Evolutionary conservation across 495 filamentous ascomycete genomes (phyloP).

Genomic region (Acidiella bohemica): DNA sequence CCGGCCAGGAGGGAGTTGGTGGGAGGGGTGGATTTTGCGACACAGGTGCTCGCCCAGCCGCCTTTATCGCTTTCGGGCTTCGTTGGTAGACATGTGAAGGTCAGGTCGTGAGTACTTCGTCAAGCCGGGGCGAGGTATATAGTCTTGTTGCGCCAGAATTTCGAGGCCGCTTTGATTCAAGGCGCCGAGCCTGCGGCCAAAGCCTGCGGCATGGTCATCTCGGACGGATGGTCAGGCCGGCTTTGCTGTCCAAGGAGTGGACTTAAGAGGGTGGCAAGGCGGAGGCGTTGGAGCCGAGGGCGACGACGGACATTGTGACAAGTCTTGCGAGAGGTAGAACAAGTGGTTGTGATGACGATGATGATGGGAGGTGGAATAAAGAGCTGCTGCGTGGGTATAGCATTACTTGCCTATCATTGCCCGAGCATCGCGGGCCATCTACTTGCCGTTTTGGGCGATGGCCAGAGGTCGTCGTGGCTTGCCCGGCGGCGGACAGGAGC

Average conservation of each 20-base stretch:
- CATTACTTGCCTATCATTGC: too few relatives aligned
- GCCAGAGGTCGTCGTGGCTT: too few relatives aligned
- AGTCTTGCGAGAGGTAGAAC: too few relatives aligned
- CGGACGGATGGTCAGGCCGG: background rate
- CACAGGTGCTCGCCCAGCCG: constrained; percentile 8
- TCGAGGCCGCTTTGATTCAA: constrained; percentile 2
- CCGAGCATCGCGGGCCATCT: too few relatives aligned
- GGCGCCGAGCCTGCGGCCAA: constrained; percentile 4
- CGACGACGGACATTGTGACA: constrained; percentile 11
- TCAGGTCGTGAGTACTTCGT: constrained; percentile 6
- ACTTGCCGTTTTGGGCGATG: too few relatives aligned
- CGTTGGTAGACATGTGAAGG: background rate
- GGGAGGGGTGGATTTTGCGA: constrained; percentile 1
- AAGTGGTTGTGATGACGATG: too few relatives aligned
- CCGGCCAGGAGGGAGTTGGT: constrained; percentile 9
- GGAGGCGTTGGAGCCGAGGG: constrained; percentile 3
- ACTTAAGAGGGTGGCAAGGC: background rate
- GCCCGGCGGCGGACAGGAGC: too few relatives aligned
- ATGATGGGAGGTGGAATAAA: too few relatives aligned
- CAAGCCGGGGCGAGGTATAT: background rate
- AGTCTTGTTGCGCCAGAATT: constrained; percentile 4
- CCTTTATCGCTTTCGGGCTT: constrained; percentile 12
- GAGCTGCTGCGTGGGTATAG: too few relatives aligned
- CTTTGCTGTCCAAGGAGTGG: background rate
- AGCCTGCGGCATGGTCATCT: constrained; percentile 1